Percentiles rank a stretch among this genome's conserved stretches.
Conservation (phyloP, 139 green algal genomes). For the Closterium sp. region DNA sequence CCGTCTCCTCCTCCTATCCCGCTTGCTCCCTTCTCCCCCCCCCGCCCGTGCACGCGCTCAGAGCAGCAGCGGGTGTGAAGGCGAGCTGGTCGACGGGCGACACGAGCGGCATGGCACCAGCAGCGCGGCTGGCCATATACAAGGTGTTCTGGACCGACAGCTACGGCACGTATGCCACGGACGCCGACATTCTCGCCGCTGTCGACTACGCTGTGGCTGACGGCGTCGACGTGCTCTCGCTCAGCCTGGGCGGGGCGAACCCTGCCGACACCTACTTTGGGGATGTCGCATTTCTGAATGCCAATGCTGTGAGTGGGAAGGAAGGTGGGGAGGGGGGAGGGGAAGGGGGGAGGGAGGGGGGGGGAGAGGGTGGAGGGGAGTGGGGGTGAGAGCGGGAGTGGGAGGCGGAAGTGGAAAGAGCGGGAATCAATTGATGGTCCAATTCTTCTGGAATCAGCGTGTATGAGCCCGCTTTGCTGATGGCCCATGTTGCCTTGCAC, state of each 20-base stretch:
- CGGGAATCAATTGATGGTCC: no score
- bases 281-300: not conserved
- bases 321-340: not conserved
- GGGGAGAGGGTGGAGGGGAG: no score
- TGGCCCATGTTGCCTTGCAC: not conserved
- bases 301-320: not conserved
- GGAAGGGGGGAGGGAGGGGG: not conserved
- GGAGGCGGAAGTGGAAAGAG: not conserved
- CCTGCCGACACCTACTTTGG: not conserved
- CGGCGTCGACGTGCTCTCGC: conserved; percentile 10
- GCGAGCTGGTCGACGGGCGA: not conserved
- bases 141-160: conserved; percentile 5
- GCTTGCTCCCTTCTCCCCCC: not conserved
- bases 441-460: no score
- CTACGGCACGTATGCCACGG: not conserved
- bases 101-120: not conserved
- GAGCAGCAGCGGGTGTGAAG: not conserved
- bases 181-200: conserved; percentile 7
- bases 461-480: no score
- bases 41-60: not conserved
- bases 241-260: not conserved
- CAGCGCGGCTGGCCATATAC: conserved; percentile 16
- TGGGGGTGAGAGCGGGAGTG: not conserved
- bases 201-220: conserved; percentile 17
- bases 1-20: no score